Evolutionary conservation across 306 rosid species (phyloP).

Genomic region (Vicia sativa): DNA sequence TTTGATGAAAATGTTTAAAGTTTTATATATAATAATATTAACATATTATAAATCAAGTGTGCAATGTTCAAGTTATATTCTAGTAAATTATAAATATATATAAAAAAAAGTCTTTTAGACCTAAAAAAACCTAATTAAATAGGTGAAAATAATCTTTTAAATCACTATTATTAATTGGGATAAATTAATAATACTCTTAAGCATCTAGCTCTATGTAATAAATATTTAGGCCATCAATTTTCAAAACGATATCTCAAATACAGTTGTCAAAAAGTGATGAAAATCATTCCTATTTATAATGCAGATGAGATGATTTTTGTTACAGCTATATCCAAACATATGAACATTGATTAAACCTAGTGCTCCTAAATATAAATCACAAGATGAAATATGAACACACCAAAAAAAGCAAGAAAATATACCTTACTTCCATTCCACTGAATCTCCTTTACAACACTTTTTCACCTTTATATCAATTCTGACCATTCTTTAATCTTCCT

Average conservation of each 20-base stretch:
- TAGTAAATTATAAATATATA: too few species aligned
- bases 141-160: too few species aligned
- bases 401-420: constrained; percentile 43
- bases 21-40: too few species aligned
- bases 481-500: constrained; percentile 30
- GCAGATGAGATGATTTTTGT: constrained; percentile 5
- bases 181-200: too few species aligned
- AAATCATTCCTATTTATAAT: constrained; percentile 23
- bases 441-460: constrained; percentile 42
- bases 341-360: constrained; percentile 37
- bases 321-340: constrained; percentile 32
- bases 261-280: constrained; percentile 15
- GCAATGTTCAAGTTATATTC: too few species aligned
- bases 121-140: too few species aligned
- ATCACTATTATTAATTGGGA: too few species aligned
- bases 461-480: constrained; percentile 36
- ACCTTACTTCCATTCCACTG: constrained; percentile 62
- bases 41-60: too few species aligned
- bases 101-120: too few species aligned
- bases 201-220: too few species aligned
- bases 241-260: background rate
- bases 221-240: too few species aligned
- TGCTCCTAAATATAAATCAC: constrained; percentile 13
- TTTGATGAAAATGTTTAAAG: too few species aligned
- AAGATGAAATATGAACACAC: constrained; percentile 41